These are phyloP conservation scores for Mortierella sp. DNA, from an alignment of 371 early-diverging fungal species.

Conservation along the genomic window DNA sequence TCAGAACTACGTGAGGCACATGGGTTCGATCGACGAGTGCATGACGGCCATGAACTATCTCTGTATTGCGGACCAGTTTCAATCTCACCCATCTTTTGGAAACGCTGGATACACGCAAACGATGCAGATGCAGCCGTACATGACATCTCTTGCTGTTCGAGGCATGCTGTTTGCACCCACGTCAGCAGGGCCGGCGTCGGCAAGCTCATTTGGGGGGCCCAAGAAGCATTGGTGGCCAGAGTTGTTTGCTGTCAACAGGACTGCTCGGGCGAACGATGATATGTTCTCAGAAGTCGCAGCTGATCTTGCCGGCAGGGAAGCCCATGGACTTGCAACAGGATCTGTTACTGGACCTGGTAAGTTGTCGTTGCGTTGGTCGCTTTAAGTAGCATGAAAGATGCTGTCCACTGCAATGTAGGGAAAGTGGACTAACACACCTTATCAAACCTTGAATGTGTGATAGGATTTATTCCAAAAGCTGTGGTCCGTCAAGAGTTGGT, in stretches of 20 bases:
- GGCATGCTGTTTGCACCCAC: conserved; percentile 44
- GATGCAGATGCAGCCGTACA: conserved; percentile 51
- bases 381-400: background rate
- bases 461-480: conserved; percentile 43
- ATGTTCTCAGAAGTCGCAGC: conserved; percentile 31
- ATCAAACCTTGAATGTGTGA: background rate
- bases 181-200: conserved; percentile 18
- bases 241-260: conserved; percentile 34
- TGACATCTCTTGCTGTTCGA: conserved; percentile 42
- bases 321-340: conserved; percentile 33
- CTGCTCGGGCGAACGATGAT: conserved; percentile 38
- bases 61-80: conserved; percentile 37
- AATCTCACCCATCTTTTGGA: conserved; percentile 14
- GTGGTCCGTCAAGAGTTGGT: conserved; percentile 48
- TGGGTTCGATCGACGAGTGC: conserved; percentile 37
- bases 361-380: background rate
- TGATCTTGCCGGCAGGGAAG: conserved; percentile 41
- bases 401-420: no score
- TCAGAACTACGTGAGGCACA: conserved; percentile 62
- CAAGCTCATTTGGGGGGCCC: background rate
- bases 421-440: background rate
- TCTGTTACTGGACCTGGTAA: conserved; percentile 49
- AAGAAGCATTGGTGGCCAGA: conserved; percentile 57
- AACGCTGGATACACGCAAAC: conserved; percentile 28
- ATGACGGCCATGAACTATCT: conserved; percentile 43